Conservation (phyloP, 768 basidiomycete species). For the Hericium coralloides region DNA sequence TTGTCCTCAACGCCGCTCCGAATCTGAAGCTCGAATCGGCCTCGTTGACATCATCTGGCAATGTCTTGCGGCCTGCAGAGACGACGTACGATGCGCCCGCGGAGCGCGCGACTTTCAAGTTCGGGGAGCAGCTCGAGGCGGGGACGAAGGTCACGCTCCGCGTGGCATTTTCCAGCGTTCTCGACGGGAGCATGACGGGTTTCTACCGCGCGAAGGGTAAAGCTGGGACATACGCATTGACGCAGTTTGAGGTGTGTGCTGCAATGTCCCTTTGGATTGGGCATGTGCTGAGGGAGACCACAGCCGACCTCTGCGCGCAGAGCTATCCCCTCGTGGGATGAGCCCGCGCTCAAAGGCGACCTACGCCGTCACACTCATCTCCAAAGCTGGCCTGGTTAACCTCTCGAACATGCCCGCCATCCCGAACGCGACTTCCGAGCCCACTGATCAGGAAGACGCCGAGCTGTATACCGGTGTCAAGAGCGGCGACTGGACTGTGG, state of each 20-base stretch:
- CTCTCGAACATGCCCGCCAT: slow-evolving; percentile 81
- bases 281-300: neutral
- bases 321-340: slow-evolving; percentile 89
- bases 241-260: slow-evolving; percentile 70
- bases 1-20: slow-evolving; percentile 55
- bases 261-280: neutral
- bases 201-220: slow-evolving; percentile 70
- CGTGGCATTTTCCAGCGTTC: slow-evolving; percentile 55
- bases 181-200: slow-evolving; percentile 70
- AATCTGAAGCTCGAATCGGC: slow-evolving; percentile 50
- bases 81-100: slow-evolving; percentile 45
- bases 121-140: slow-evolving; percentile 51
- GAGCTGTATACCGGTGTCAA: slow-evolving; percentile 17
- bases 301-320: slow-evolving; percentile 81
- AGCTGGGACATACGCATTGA: slow-evolving; percentile 67
- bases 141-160: slow-evolving; percentile 64
- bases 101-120: slow-evolving; percentile 57
- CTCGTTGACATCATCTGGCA: slow-evolving; percentile 43
- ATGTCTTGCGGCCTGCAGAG: slow-evolving; percentile 35
- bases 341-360: slow-evolving; percentile 89
- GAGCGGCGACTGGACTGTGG: slow-evolving; percentile 65
- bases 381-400: slow-evolving; percentile 64
- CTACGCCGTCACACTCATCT: slow-evolving; percentile 68
- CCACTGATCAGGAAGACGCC: slow-evolving; percentile 14
- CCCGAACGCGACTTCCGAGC: slow-evolving; percentile 28